Conservation (phyloP, 2,329 filamentous ascomycete species). For the Ascocoryne sarcoides region DNA sequence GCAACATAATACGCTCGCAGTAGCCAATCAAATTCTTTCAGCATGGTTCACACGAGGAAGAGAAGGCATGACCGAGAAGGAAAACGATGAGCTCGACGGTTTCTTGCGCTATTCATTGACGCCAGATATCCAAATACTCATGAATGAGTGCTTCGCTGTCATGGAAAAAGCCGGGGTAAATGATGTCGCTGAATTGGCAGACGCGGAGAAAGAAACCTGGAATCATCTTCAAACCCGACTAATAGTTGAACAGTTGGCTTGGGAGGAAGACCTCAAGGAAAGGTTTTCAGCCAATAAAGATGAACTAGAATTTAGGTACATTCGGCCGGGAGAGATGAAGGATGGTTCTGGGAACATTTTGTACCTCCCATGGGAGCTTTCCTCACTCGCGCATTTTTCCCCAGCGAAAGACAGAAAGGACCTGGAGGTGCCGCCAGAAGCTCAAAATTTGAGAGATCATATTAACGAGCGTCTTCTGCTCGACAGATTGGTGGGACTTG, state of each 20-base stretch:
- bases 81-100: not conserved
- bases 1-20: not conserved
- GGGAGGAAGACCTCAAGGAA: not conserved
- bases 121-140: not conserved
- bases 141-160: not conserved
- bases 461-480: too few species aligned
- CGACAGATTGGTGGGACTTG: too few species aligned
- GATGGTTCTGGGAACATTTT: slow-evolving; percentile 1
- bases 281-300: too few species aligned
- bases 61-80: not conserved
- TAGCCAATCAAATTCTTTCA: slow-evolving; percentile 3
- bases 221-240: not conserved
- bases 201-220: not conserved
- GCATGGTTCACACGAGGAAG: not conserved
- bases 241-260: not conserved
- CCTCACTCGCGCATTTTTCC: too few species aligned
- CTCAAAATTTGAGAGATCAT: too few species aligned
- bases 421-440: too few species aligned
- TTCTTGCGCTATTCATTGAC: not conserved
- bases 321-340: slow-evolving; percentile 8
- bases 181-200: not conserved
- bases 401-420: too few species aligned
- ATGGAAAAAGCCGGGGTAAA: not conserved
- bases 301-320: slow-evolving; percentile 7
- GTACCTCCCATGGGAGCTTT: slow-evolving; percentile 7